Conservation (phyloP, 2,329 filamentous ascomycete species). For the Arthrobotrys musiformis region DNA sequence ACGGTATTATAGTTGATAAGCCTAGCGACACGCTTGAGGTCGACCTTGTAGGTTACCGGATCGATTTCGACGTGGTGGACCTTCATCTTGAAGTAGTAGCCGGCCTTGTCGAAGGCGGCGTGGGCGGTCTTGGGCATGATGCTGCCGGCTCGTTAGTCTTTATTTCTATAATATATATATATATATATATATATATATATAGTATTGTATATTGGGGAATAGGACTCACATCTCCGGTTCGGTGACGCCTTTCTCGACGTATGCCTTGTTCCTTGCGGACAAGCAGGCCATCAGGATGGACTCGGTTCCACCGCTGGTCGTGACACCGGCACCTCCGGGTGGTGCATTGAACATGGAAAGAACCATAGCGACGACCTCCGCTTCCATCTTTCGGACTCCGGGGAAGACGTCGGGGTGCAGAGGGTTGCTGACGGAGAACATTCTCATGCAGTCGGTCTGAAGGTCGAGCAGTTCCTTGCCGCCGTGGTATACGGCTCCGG, state of each 20-base stretch:
- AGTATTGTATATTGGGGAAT: neutral
- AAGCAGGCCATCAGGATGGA: conserved; percentile 96
- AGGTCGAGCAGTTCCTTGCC: conserved; percentile 82
- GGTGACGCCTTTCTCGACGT: conserved; percentile 83
- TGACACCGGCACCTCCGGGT: conserved; percentile 83
- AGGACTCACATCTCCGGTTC: conserved; percentile 87
- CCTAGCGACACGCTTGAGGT: conserved; percentile 79
- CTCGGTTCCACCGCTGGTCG: conserved; percentile 92
- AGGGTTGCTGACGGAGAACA: conserved; percentile 94
- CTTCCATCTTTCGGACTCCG: conserved; percentile 98
- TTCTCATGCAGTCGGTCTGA: conserved; percentile 91
- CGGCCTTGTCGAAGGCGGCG: conserved; percentile 95
- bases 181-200: conserved; percentile 43
- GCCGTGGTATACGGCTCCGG: conserved; percentile 95
- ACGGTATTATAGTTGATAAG: conserved; percentile 95
- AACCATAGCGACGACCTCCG: conserved; percentile 93
- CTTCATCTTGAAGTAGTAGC: conserved; percentile 96
- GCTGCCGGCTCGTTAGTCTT: too few species aligned
- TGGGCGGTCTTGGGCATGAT: conserved; percentile 95
- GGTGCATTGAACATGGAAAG: conserved; percentile 89
- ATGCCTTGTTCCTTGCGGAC: conserved; percentile 88
- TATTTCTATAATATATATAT: too few species aligned
- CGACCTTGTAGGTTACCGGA: conserved; percentile 84
- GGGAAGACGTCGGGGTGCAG: conserved; percentile 99
- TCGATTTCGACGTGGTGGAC: conserved; percentile 88